Conservation (phyloP, 2,329 filamentous ascomycete genomes). For the Colletotrichum phormii region DNA sequence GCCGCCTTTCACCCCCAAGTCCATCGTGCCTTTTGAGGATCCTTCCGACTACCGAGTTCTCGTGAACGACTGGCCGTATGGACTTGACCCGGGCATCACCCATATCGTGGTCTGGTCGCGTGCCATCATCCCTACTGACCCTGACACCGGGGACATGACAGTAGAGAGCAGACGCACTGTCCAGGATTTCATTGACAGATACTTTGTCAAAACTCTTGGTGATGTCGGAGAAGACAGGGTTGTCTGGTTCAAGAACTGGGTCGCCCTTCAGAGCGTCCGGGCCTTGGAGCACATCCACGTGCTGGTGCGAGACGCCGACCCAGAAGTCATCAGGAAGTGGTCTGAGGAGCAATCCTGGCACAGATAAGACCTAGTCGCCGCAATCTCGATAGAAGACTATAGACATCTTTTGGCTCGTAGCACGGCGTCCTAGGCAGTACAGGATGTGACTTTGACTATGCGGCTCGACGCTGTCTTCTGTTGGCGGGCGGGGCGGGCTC, state of each 20-base stretch:
- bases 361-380: constrained; percentile 35
- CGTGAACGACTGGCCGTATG: constrained; percentile 95
- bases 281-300: constrained; percentile 93
- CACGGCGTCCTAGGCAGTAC: background rate
- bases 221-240: constrained; percentile 62
- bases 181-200: constrained; percentile 75
- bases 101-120: constrained; percentile 95
- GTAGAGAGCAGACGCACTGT: constrained; percentile 73
- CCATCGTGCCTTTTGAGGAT: constrained; percentile 62
- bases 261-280: constrained; percentile 86
- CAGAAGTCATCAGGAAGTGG: constrained; percentile 66
- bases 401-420: constrained; percentile 2
- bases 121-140: constrained; percentile 79
- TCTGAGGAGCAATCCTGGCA: constrained; percentile 58
- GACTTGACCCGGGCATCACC: constrained; percentile 72
- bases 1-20: constrained; percentile 66
- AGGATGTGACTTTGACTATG: constrained; percentile 45
- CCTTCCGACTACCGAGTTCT: constrained; percentile 76
- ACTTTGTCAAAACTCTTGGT: constrained; percentile 72
- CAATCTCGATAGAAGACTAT: constrained; percentile 12
- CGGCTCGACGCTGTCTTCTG: constrained; percentile 66
- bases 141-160: constrained; percentile 78
- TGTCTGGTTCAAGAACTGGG: constrained; percentile 97
- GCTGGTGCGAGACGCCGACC: constrained; percentile 66
- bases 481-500: constrained; percentile 56